phyloP scores from a whole-genome alignment of 139 green algal species.

The Deuterostichococcus epilithicus region DNA sequence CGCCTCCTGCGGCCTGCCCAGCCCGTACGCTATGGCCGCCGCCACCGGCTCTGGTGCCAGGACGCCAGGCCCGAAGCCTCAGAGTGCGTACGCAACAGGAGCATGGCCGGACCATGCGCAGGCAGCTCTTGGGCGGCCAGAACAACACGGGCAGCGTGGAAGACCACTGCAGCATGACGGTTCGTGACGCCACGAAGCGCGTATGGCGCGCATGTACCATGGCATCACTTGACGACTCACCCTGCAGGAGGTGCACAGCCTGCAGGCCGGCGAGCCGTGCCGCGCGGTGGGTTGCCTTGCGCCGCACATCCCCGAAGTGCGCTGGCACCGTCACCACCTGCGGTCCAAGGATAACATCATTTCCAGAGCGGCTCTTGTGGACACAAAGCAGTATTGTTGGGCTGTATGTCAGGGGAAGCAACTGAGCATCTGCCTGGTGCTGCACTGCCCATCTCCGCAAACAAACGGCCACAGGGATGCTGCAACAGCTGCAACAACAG shows the following conservation, averaged over 20 bases:
- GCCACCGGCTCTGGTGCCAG: constrained; percentile 63
- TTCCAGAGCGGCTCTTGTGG: neutral
- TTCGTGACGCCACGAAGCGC: neutral
- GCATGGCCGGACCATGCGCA: neutral
- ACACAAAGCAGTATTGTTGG: too few species aligned
- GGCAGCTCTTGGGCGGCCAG: neutral
- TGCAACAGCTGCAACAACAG: too few species aligned
- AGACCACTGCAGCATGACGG: neutral
- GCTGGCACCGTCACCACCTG: constrained; percentile 74
- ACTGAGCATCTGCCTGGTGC: too few species aligned
- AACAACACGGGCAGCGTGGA: neutral
- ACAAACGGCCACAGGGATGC: too few species aligned
- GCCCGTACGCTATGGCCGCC: constrained; percentile 74
- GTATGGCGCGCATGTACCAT: neutral
- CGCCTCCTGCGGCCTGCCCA: constrained; percentile 37
- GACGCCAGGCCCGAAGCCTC: constrained; percentile 8
- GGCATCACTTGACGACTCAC: neutral
- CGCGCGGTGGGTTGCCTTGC: constrained; percentile 51
- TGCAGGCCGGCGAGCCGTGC: constrained; percentile 52
- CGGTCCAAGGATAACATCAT: neutral
- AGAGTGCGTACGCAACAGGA: constrained; percentile 2
- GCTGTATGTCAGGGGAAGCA: too few species aligned
- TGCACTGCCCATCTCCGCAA: too few species aligned
- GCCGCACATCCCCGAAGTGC: constrained; percentile 55
- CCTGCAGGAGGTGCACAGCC: constrained; percentile 43